Evolutionary conservation across 2,329 filamentous ascomycete species (phyloP).

Genomic region (Corinectria fuckeliana): DNA sequence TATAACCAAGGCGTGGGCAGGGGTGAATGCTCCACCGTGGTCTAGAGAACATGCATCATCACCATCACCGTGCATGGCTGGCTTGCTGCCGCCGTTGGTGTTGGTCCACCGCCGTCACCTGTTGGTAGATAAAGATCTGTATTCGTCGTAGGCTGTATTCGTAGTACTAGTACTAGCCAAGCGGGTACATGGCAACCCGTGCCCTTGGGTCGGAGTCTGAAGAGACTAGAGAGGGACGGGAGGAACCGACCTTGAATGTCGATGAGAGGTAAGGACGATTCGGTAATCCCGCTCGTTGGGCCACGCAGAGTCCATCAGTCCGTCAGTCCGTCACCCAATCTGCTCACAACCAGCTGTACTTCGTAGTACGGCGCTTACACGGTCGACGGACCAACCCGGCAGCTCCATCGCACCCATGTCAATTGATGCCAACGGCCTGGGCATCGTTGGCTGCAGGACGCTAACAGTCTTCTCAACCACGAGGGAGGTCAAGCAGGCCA

Average conservation of each 20-base stretch:
- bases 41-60: constrained; percentile 1
- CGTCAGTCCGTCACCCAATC: constrained; percentile 21
- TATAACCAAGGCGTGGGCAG: constrained; percentile 14
- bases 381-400: constrained; percentile 10
- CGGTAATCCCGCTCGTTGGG: constrained; percentile 16
- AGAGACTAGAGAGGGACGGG: neutral
- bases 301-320: constrained; percentile 26
- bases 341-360: constrained; percentile 20
- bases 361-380: constrained; percentile 36
- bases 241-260: neutral
- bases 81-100: neutral
- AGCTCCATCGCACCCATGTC: constrained; percentile 27
- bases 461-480: constrained; percentile 13
- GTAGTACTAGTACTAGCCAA: constrained; percentile 15
- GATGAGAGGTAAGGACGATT: constrained; percentile 6
- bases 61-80: constrained; percentile 2
- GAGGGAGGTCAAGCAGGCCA: constrained; percentile 18
- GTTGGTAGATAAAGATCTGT: neutral
- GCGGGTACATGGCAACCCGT: constrained; percentile 23
- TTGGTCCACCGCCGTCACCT: constrained; percentile 24
- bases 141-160: too few relatives aligned
- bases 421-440: constrained; percentile 36
- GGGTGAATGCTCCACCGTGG: neutral
- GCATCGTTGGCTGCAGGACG: constrained; percentile 20
- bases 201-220: constrained; percentile 22